Evolutionary conservation across 192 early-diverging fungal genomes (phyloP), one percentile per base, ranked within the genome.

Genomic region (Coemansia sp.): DNA sequence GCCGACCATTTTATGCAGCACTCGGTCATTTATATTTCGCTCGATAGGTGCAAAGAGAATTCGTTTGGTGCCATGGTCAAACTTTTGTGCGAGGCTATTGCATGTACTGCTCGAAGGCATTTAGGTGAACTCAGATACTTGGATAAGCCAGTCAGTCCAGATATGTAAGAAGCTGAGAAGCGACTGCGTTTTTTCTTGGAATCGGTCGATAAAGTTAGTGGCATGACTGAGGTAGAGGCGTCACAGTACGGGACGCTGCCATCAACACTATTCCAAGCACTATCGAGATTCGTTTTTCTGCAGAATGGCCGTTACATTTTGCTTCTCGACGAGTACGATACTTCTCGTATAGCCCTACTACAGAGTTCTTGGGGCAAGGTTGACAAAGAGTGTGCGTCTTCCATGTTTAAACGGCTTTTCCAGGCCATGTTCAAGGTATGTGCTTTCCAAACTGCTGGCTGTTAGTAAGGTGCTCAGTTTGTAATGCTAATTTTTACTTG

Each of bases 381-480:
- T 2, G 48, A 61, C 3, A 72, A 68, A 20, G 31, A 52, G 0
- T 18, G 10, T 0, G 66, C 75, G 5, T 63, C 65, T 11, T 52
- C 59, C 0, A 61, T 72, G 9, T 39, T 72, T 4, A 65, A 62
- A 35, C 41, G 25, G 0, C 47, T 77, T 12, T 69, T 72, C 20
- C 65, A 77, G 18, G 62, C 42, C 14, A 77, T 77, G 70, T 53
- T 77, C 28, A 77, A 77, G 70, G 70, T 66, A 77, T 36, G 66
- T 35, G 43, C 16, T n/a, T n/a, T 14, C 10, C 4, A 20, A 57
- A 28, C 6, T 34, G 14, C 26, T 28, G 20, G 14, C 64, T 6
- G n/a, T 16, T 6, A 6, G 16, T 42, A n/a, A 16, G 14, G 4
- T 6, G 6, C n/a, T 42, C 6, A 0, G 5, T 42, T n/a, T 4